A percentile compares a stretch with the other conserved stretches of the same genome.
Conservation (phyloP, 768 basidiomycete genomes). For the Suillus decipiens region DNA sequence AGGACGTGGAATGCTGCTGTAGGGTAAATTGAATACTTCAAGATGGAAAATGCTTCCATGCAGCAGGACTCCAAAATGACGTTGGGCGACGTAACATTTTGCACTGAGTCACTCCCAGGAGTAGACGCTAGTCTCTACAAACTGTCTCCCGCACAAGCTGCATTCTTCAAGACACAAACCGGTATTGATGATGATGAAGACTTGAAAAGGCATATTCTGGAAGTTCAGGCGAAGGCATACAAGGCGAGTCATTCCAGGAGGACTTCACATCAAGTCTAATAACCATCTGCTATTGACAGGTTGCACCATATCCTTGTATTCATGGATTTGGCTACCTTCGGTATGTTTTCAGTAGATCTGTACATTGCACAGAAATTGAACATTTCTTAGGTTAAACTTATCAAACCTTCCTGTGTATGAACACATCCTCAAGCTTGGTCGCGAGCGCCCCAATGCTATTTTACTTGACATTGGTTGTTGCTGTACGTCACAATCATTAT, state of each 20-base stretch:
- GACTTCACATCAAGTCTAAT: neutral
- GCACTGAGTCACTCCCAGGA: neutral
- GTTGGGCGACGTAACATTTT: neutral
- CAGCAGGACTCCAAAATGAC: neutral
- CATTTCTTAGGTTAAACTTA: neutral
- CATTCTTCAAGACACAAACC: conserved; percentile 26
- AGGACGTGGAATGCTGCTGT: no score
- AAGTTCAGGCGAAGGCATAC: conserved; percentile 29
- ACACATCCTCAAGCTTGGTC: conserved; percentile 17
- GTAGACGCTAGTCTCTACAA: neutral
- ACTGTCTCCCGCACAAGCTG: conserved; percentile 10
- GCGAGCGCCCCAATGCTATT: conserved; percentile 36
- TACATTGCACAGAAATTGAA: neutral
- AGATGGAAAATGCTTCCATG: neutral
- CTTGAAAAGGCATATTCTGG: conserved; percentile 29
- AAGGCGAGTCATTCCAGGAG: conserved; percentile 14
- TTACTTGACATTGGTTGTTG: conserved; percentile 50
- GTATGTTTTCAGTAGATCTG: conserved; percentile 10
- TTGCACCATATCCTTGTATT: conserved; percentile 28
- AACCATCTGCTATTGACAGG: neutral
- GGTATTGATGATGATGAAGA: conserved; percentile 28
- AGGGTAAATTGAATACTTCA: neutral
- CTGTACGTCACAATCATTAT: conserved; percentile 31
- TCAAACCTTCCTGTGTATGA: neutral
- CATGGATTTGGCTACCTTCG: conserved; percentile 22